Percentiles rank a stretch among this genome's conserved stretches.
Conservation (phyloP, 1,284 basidiomycete species). For the Fistulinella cinereoalba region DNA sequence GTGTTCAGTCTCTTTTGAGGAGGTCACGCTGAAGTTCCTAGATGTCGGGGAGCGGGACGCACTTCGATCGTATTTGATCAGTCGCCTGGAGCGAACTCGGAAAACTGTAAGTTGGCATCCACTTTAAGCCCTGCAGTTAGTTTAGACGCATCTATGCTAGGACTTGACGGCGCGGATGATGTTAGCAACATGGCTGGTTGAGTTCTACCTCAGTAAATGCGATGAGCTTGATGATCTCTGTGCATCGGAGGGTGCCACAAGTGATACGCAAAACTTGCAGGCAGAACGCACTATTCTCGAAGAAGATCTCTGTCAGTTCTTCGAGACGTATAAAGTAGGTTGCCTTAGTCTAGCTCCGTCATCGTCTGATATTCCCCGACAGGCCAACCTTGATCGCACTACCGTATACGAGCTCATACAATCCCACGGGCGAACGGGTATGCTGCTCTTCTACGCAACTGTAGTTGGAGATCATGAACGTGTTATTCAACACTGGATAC, state of each 20-base stretch:
- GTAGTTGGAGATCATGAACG: slow-evolving; percentile 80
- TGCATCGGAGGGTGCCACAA: slow-evolving; percentile 78
- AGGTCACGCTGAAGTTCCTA: slow-evolving; percentile 87
- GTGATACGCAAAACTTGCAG: slow-evolving; percentile 84
- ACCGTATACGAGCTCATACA: slow-evolving; percentile 92
- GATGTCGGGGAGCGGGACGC: slow-evolving; percentile 93
- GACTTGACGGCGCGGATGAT: slow-evolving; percentile 95
- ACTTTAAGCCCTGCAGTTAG: neutral
- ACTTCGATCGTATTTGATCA: slow-evolving; percentile 86
- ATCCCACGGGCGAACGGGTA: slow-evolving; percentile 89
- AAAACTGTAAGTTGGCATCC: slow-evolving; percentile 60
- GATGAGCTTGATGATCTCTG: slow-evolving; percentile 93
- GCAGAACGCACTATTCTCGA: slow-evolving; percentile 84
- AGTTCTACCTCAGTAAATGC: slow-evolving; percentile 96
- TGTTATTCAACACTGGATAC: slow-evolving; percentile 91
- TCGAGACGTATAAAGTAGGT: slow-evolving; percentile 85
- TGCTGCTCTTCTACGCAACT: slow-evolving; percentile 89
- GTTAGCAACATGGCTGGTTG: slow-evolving; percentile 97
- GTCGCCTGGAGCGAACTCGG: slow-evolving; percentile 77
- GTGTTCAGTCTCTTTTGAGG: slow-evolving; percentile 87
- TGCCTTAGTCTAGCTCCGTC: neutral
- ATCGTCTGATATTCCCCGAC: slow-evolving; percentile 1
- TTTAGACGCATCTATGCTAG: slow-evolving; percentile 41
- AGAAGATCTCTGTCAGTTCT: slow-evolving; percentile 90
- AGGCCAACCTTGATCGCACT: slow-evolving; percentile 81